phyloP scores from a whole-genome alignment of 768 basidiomycete genomes.

The Russula foetens region DNA sequence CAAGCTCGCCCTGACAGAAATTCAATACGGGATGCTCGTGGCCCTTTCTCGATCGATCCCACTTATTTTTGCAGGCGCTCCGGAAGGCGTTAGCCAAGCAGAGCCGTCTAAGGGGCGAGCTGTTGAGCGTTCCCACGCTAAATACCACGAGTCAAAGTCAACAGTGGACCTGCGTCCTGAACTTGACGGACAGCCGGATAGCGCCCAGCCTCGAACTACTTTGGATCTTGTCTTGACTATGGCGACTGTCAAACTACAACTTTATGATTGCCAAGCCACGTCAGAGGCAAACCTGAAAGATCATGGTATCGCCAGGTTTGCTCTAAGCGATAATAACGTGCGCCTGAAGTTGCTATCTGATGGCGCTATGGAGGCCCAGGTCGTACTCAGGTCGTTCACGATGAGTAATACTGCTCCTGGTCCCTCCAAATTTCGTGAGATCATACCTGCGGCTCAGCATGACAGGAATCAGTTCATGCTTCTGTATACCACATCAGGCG shows the following conservation, averaged over 20 bases:
- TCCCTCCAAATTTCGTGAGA: slow-evolving; percentile 81
- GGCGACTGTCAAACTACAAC: slow-evolving; percentile 67
- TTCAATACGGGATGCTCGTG: slow-evolving; percentile 71
- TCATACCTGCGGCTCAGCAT: slow-evolving; percentile 87
- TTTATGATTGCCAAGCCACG: slow-evolving; percentile 67
- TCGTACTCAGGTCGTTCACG: slow-evolving; percentile 85
- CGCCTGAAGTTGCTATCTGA: slow-evolving; percentile 77
- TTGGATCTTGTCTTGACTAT: slow-evolving; percentile 70
- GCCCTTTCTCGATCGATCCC: slow-evolving; percentile 61
- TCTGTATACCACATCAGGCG: slow-evolving; percentile 73
- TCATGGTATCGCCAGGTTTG: slow-evolving; percentile 79
- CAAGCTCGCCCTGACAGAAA: slow-evolving; percentile 73
- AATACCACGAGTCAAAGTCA: slow-evolving; percentile 10
- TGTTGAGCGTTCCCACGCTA: slow-evolving; percentile 17
- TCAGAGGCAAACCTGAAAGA: slow-evolving; percentile 52
- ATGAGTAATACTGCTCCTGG: slow-evolving; percentile 84
- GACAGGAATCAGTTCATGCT: slow-evolving; percentile 90
- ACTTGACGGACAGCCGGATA: slow-evolving; percentile 31
- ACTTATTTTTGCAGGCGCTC: slow-evolving; percentile 44
- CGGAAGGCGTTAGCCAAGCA: slow-evolving; percentile 34
- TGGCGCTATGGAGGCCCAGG: slow-evolving; percentile 78
- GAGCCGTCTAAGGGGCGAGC: slow-evolving; percentile 16
- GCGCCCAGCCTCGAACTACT: slow-evolving; percentile 44
- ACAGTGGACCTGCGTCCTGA: slow-evolving; percentile 50
- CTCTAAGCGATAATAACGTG: slow-evolving; percentile 69